Base-by-base conservation (phyloP, 768 basidiomycete genomes). In the Mycena olivaceomarginata region DNA sequence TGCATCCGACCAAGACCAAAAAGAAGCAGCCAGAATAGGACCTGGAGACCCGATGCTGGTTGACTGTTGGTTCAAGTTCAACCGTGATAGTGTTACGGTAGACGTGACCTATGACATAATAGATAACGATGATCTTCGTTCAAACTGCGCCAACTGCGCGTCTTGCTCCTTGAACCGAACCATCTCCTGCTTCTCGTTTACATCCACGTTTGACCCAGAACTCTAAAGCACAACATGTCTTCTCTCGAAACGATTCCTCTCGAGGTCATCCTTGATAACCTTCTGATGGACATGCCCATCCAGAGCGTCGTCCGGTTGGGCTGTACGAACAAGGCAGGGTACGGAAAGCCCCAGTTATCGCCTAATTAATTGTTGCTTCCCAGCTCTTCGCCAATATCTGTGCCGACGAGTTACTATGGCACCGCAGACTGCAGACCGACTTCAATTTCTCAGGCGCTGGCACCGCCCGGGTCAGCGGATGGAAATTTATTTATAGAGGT, bases 321-420 rank as follows among this genome's bases (percentile, higher is more conserved):
- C 5, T 85, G 84, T n/a, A 94, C 94, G 1, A 93, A 90, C 85
- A 93, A 89, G 79, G 91, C 89, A 73, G 15, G 82, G 7, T 16
- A 9, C 31, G 18, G 37, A 40, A 41, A 15, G 16, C 53, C 20
- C 6, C 18, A n/a, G 18, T 10, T 8, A 20, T 25, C 41, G 10
- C 15, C 43, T 71, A 45, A 64, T 43, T 22, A 43, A n/a, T n/a
- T 8, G 45, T 25, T 31, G 20, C 18, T 74, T 66, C 62, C 43
- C 80, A 90, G 89, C 89, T 90, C 82, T 95, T 96, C 81, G 89
- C 91, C 62, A 77, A 84, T 15, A 80, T 94, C 37, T 91, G 90
- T 81, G 87, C 90, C 15, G 96, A 97, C 81, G 94, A 96, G 73
- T 93, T 92, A 0, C 89, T 97, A 75, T 98, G 97, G 97, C 93